phyloP scores from a whole-genome alignment of 441 rosid genomes.

The Oxalis stricta region DNA sequence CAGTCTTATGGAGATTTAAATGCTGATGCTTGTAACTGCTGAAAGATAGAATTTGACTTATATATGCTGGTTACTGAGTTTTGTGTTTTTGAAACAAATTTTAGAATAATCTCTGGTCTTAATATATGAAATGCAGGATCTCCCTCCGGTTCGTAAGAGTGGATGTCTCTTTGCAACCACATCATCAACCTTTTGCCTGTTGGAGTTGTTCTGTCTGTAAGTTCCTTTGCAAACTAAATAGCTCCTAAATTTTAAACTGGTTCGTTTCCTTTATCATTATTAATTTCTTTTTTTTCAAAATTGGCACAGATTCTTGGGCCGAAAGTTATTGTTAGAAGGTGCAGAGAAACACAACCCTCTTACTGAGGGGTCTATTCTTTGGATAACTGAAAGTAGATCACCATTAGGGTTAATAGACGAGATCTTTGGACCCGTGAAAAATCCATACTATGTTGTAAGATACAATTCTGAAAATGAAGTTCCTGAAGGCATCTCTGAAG shows the following conservation, averaged over 20 bases:
- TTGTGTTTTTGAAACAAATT: no score
- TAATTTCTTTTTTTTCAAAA: no score
- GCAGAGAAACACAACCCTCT: constrained; percentile 72
- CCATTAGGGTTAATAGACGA: constrained; percentile 83
- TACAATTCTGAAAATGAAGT: constrained; percentile 83
- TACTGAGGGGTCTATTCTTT: constrained; percentile 74
- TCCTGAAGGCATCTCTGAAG: constrained; percentile 48
- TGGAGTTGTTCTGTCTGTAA: constrained; percentile 75
- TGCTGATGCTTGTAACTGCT: no score
- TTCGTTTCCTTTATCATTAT: constrained; percentile 2
- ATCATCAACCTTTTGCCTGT: constrained; percentile 63
- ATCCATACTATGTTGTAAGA: constrained; percentile 76
- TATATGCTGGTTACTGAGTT: no score
- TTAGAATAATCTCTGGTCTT: no score
- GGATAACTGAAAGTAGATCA: constrained; percentile 57
- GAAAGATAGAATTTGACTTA: no score
- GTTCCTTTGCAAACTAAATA: constrained; percentile 4
- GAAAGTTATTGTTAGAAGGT: constrained; percentile 87
- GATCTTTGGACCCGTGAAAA: constrained; percentile 88
- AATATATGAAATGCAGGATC: no score
- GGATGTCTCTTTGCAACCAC: constrained; percentile 38
- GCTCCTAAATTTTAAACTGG: not conserved
- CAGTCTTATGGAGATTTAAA: no score
- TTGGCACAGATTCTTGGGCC: constrained; percentile 55
- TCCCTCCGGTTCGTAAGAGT: constrained; percentile 81